phyloP scores from a whole-genome alignment of 1,284 basidiomycete species.

The Sphaerobolus stellatus region DNA sequence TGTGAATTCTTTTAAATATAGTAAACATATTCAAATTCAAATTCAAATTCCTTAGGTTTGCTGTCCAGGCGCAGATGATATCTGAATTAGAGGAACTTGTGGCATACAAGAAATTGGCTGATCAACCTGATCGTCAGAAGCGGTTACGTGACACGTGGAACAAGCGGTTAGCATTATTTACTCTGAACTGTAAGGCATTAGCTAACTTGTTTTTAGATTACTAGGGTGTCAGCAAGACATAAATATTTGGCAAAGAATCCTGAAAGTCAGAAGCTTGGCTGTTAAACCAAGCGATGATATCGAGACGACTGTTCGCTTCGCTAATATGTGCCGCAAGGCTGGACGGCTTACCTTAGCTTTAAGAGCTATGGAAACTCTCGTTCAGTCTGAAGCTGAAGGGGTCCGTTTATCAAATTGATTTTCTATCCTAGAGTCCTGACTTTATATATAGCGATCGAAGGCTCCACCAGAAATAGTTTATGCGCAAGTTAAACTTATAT shows the following conservation, averaged over 20 bases:
- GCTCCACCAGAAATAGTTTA: slow-evolving; percentile 62
- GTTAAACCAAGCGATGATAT: slow-evolving; percentile 59
- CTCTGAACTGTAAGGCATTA: background rate
- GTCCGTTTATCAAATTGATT: background rate
- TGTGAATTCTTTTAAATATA: slow-evolving; percentile 15
- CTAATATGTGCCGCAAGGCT: slow-evolving; percentile 61
- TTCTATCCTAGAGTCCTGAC: background rate
- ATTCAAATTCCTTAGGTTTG: slow-evolving; percentile 26
- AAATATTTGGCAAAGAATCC: slow-evolving; percentile 64
- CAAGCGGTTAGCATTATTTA: slow-evolving; percentile 36
- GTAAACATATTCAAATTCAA: background rate
- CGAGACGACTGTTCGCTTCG: slow-evolving; percentile 67
- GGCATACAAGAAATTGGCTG: slow-evolving; percentile 52
- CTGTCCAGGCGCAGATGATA: slow-evolving; percentile 62
- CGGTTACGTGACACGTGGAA: slow-evolving; percentile 52
- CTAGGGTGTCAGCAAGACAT: slow-evolving; percentile 63
- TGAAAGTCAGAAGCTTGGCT: slow-evolving; percentile 61
- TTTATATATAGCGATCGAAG: slow-evolving; percentile 22
- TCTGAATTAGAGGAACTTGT: slow-evolving; percentile 66
- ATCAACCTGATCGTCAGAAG: slow-evolving; percentile 52
- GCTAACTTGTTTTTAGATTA: slow-evolving; percentile 33
- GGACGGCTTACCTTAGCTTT: slow-evolving; percentile 58
- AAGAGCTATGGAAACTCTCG: slow-evolving; percentile 57
- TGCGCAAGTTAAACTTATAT: slow-evolving; percentile 60
- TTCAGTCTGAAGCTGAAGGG: background rate